Percentiles rank a stretch among this genome's conserved stretches.
These are phyloP conservation scores for Colletotrichum magnum DNA, from an alignment of 2,329 filamentous ascomycete genomes.

Conservation along the genomic window DNA sequence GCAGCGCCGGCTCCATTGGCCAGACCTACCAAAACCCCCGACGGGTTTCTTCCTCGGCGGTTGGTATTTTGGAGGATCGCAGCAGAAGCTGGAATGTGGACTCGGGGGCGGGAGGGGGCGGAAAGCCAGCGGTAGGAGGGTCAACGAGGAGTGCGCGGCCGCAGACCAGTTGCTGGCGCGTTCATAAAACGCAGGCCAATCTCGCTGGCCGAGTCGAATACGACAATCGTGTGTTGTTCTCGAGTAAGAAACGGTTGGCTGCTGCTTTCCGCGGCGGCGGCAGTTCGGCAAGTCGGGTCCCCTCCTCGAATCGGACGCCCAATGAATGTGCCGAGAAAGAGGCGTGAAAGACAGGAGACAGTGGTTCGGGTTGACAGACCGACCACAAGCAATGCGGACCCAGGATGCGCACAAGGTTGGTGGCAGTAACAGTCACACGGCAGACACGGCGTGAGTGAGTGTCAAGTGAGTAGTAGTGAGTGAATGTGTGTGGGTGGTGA, in stretches of 20 bases:
- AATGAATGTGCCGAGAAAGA: constrained; percentile 30
- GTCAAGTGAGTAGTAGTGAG: neutral
- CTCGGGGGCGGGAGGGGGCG: constrained; percentile 4
- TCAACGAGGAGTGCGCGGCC: constrained; percentile 29
- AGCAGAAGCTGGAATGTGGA: constrained; percentile 37
- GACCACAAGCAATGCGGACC: constrained; percentile 36
- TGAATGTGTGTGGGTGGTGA: neutral
- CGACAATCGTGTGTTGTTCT: constrained; percentile 13
- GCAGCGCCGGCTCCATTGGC: constrained; percentile 37
- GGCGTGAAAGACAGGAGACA: constrained; percentile 25
- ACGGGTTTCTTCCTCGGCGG: constrained; percentile 3
- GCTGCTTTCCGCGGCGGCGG: constrained; percentile 5
- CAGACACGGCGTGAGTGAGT: constrained; percentile 15
- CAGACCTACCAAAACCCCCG: constrained; percentile 23
- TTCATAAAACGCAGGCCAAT: constrained; percentile 35
- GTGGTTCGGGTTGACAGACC: neutral
- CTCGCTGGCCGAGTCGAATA: constrained; percentile 17
- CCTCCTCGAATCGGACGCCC: constrained; percentile 18
- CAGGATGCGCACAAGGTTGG: constrained; percentile 39
- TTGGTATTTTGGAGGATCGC: constrained; percentile 26
- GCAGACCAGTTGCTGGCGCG: constrained; percentile 17
- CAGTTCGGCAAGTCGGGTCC: constrained; percentile 23
- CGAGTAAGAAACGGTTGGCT: constrained; percentile 4
- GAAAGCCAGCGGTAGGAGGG: constrained; percentile 20
- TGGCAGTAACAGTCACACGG: constrained; percentile 32